A percentile compares a stretch with the other conserved stretches of the same genome.
These are phyloP conservation scores for Spergularia azorica DNA, from an alignment of 179 eudicot species.

Conservation along the genomic window DNA sequence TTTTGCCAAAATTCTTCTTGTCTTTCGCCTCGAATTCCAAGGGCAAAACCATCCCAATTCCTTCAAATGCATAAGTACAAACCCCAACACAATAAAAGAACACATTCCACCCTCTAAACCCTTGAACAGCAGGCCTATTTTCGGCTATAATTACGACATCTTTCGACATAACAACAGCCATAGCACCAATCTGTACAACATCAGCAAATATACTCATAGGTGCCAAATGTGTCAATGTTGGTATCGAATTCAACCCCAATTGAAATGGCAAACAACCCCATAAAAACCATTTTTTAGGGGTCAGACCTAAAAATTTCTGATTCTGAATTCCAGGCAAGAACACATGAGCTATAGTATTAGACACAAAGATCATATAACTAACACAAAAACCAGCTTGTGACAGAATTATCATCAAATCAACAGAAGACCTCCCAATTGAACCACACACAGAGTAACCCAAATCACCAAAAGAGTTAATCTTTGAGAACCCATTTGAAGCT, in stretches of 20 bases:
- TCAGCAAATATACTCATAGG: constrained; percentile 97
- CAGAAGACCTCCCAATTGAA: constrained; percentile 54
- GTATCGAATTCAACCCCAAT: constrained; percentile 78
- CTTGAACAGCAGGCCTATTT: constrained; percentile 42
- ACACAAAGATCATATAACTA: constrained; percentile 75
- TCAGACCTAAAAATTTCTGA: constrained; percentile 39
- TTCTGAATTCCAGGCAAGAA: constrained; percentile 29
- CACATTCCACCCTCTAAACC: constrained; percentile 60
- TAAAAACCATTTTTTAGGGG: constrained; percentile 53
- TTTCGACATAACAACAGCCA: constrained; percentile 82
- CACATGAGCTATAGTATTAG: constrained; percentile 62
- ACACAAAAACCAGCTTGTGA: constrained; percentile 93
- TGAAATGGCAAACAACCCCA: constrained; percentile 89
- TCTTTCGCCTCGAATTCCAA: constrained; percentile 70
- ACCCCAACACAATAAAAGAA: constrained; percentile 83
- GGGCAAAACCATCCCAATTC: constrained; percentile 91
- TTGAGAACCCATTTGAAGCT: constrained; percentile 37
- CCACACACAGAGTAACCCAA: constrained; percentile 84
- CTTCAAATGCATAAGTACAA: constrained; percentile 88
- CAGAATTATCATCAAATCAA: constrained; percentile 81
- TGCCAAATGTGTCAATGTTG: constrained; percentile 86
- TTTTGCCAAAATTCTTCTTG: constrained; percentile 59
- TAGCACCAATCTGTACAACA: constrained; percentile 81
- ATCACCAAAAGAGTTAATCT: constrained; percentile 86
- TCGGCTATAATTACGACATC: constrained; percentile 46